A percentile compares a stretch with the other conserved stretches of the same genome.
Evolutionary conservation across 2,329 filamentous ascomycete genomes (phyloP).

Genomic region (Penicillium sclerotiorum): DNA sequence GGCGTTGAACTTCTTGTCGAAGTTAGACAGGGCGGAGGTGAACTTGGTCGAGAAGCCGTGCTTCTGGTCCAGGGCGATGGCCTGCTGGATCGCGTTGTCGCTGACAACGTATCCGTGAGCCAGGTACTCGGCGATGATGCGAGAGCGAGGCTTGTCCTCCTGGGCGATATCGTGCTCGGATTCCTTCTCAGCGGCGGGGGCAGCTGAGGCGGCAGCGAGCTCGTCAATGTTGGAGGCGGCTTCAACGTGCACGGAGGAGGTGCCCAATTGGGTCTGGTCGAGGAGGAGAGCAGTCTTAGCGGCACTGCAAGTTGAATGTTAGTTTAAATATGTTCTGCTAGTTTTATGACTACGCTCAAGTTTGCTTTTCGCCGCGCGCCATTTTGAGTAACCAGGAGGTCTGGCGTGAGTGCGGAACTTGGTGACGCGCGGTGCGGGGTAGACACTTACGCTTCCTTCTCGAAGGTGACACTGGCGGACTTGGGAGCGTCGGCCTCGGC

Average conservation of each 20-base stretch:
- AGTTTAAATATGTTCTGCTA: neutral
- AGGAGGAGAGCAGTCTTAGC: constrained; percentile 96
- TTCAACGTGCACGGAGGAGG: constrained; percentile 74
- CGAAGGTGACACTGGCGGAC: constrained; percentile 89
- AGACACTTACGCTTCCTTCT: constrained; percentile 74
- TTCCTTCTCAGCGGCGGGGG: constrained; percentile 56
- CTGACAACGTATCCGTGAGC: constrained; percentile 89
- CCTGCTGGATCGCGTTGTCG: constrained; percentile 74
- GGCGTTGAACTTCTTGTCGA: constrained; percentile 86
- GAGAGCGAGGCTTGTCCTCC: constrained; percentile 93
- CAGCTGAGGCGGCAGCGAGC: constrained; percentile 61
- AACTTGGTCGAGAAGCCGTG: constrained; percentile 85
- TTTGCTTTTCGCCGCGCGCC: too few species aligned
- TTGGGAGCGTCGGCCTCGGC: constrained; percentile 65
- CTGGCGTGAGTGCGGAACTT: constrained; percentile 2
- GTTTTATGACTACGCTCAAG: neutral
- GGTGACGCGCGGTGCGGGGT: constrained; percentile 28
- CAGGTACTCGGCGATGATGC: constrained; percentile 94
- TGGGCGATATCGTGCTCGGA: constrained; percentile 75
- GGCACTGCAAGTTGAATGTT: constrained; percentile 51
- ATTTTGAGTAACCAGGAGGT: constrained; percentile 1
- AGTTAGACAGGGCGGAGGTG: constrained; percentile 70
- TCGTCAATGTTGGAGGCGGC: constrained; percentile 70
- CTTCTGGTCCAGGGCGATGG: constrained; percentile 84
- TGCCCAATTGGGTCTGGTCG: constrained; percentile 91